Base-by-base conservation (phyloP, 805 yeast species). In the Zygotorulaspora florentina region DNA sequence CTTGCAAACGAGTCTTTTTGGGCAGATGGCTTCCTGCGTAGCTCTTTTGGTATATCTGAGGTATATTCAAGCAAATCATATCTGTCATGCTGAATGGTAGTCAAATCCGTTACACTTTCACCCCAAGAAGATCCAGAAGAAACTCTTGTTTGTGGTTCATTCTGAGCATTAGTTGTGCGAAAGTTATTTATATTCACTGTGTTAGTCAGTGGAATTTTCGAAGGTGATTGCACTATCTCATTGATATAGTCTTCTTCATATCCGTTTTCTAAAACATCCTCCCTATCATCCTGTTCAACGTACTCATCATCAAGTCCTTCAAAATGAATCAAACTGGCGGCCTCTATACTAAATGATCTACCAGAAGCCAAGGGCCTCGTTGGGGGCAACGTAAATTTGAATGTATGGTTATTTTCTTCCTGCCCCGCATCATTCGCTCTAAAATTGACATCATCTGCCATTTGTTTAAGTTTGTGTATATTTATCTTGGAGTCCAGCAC, bases 51-150 rank as follows among this genome's bases (percentile, higher is more conserved):
- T 5, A 35, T 39, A 11, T 29, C 16, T 7, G 42, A 13, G 2
- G 29, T 42, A 13, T 45, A 27, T n/a, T 45, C 45, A 13, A 59
- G 43, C 6, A 56, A 43, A 23, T 52, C 43, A 44, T 45, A 57
- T 8, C 50, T 45, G 35, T 53, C 58, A 25, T 50, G 38, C 11
- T 42, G 45, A 15, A 48, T 53, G 10, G 53, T 51, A 1, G 62
- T 55, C 35, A 59, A 35, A 12, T 56, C 59, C 3, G 55, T 47
- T 2, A 48, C 52, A 28, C 53, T 56, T 27, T 53, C 57, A 8
- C 55, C 55, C 34, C 49, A 50, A 2, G 64, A 58, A 1, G 64
- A 59, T 1, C 59, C 60, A 11, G 64, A 59, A 10, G 64, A 59
- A 2, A 50, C 30, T 41, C 62, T 50, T 2, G 57, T 46, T 20